Evolutionary conservation across 495 filamentous ascomycete species (phyloP).

Genomic region (Staphylotrichum longicolle): DNA sequence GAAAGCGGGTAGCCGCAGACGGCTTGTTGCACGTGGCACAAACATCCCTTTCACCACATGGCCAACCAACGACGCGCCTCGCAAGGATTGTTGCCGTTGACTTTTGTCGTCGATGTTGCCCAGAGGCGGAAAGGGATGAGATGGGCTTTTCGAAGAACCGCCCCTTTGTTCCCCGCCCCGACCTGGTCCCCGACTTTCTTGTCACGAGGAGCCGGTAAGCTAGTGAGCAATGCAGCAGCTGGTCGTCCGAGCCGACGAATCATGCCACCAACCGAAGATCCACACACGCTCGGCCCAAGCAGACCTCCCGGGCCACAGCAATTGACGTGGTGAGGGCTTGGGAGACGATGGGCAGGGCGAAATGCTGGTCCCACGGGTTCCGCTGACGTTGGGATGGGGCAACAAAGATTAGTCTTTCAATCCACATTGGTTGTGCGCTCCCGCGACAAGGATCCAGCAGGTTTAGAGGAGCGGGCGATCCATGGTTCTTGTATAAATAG

Average conservation of each 20-base stretch:
- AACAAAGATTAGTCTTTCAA: slow-evolving; percentile 8
- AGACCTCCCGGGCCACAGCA: slow-evolving; percentile 13
- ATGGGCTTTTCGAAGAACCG: not conserved
- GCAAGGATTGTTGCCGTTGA: not conserved
- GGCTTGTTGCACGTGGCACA: slow-evolving; percentile 34
- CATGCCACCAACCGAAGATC: slow-evolving; percentile 33
- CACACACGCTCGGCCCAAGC: slow-evolving; percentile 20
- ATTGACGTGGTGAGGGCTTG: slow-evolving; percentile 1
- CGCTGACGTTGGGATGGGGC: slow-evolving; percentile 15
- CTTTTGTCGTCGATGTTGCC: slow-evolving; percentile 3
- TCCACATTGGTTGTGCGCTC: slow-evolving; percentile 18
- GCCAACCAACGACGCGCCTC: slow-evolving; percentile 8
- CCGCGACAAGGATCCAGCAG: slow-evolving; percentile 14
- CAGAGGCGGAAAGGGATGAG: not conserved
- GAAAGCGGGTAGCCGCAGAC: slow-evolving; percentile 30
- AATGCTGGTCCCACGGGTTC: slow-evolving; percentile 2
- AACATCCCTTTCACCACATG: slow-evolving; percentile 13
- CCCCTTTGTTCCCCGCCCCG: not conserved
- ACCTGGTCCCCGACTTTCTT: slow-evolving; percentile 1
- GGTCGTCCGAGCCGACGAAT: slow-evolving; percentile 27
- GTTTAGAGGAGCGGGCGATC: not conserved
- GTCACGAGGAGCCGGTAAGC: slow-evolving; percentile 24
- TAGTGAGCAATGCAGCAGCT: slow-evolving; percentile 22
- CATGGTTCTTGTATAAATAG: slow-evolving; percentile 19
- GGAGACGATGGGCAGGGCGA: slow-evolving; percentile 8